Conservation (phyloP, 768 basidiomycete genomes). For the Mycena belliarum region DNA sequence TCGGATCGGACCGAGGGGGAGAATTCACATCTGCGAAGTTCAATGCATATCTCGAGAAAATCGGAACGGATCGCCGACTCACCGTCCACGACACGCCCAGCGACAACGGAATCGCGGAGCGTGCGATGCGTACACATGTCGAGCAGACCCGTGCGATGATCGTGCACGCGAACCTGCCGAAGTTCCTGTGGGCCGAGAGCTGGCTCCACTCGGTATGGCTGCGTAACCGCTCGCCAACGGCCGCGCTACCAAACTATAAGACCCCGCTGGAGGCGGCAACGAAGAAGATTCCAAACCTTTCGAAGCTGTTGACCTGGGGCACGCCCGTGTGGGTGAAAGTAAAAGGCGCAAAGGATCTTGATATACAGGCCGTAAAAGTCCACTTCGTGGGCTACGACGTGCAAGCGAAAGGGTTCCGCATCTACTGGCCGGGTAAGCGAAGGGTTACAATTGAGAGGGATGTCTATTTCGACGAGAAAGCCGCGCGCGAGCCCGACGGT, state of each 20-base stretch:
- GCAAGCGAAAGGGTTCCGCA: constrained; percentile 24
- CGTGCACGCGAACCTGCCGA: neutral
- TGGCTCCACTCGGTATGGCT: constrained; percentile 12
- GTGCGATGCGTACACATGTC: constrained; percentile 9
- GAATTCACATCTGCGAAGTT: constrained; percentile 10
- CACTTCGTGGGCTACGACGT: constrained; percentile 26
- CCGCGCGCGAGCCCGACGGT: neutral
- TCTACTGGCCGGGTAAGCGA: constrained; percentile 30
- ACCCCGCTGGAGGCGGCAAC: neutral
- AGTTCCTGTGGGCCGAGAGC: neutral
- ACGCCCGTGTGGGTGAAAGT: no score
- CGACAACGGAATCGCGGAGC: constrained; percentile 20
- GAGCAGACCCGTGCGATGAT: constrained; percentile 23
- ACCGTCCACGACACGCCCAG: constrained; percentile 13
- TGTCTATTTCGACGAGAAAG: neutral
- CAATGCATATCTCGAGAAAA: neutral
- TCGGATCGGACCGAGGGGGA: no score
- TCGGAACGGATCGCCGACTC: constrained; percentile 20
- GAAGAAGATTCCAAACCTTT: no score
- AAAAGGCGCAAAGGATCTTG: no score
- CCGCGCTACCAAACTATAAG: neutral
- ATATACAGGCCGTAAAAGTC: constrained; percentile 8
- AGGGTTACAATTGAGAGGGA: constrained; percentile 29
- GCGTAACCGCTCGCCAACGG: neutral
- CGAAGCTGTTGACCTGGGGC: no score